Conservation (phyloP, 192 early-diverging fungal species). For the Coemansia sp. region DNA sequence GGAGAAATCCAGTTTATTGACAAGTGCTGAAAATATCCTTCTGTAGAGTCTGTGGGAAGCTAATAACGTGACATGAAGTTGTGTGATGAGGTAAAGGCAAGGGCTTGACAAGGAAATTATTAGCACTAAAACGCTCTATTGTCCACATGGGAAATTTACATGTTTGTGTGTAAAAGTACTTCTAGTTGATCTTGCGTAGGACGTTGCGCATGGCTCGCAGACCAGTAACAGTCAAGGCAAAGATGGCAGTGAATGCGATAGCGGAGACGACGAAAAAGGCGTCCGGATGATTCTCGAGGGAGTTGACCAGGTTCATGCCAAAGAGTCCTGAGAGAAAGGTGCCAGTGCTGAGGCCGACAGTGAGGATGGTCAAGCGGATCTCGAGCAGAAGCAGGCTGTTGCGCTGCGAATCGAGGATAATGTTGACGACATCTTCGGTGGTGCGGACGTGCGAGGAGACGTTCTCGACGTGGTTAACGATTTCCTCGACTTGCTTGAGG, state of each 20-base stretch:
- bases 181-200: constrained; percentile 44
- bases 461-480: constrained; percentile 70
- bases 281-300: constrained; percentile 68
- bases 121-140: no score
- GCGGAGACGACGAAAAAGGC: constrained; percentile 69
- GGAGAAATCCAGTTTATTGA: no score
- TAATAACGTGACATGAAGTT: no score
- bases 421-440: constrained; percentile 83
- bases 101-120: no score
- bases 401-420: constrained; percentile 81
- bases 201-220: constrained; percentile 54
- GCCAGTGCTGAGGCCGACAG: constrained; percentile 72
- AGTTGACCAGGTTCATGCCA: constrained; percentile 87
- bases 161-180: no score
- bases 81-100: no score
- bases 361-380: constrained; percentile 77
- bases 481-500: constrained; percentile 82
- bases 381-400: constrained; percentile 87
- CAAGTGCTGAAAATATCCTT: no score
- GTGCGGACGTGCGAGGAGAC: constrained; percentile 70
- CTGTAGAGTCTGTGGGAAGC: no score
- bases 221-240: constrained; percentile 35
- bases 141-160: no score
- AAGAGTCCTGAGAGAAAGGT: constrained; percentile 77
- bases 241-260: constrained; percentile 45